Evolutionary conservation across 1,284 basidiomycete species (phyloP).

Genomic region (Irpex sp.): DNA sequence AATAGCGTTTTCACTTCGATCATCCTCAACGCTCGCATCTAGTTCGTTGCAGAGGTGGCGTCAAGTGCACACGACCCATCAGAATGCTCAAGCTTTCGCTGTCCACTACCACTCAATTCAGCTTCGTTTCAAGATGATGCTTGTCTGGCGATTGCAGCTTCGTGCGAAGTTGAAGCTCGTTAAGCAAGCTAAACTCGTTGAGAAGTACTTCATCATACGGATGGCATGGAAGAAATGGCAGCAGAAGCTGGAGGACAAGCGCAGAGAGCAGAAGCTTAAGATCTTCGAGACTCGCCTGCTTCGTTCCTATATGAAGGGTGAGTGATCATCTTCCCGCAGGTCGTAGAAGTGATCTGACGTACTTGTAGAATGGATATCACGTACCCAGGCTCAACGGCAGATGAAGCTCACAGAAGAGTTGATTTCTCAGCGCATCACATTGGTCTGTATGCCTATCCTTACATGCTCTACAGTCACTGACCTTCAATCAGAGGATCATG

Average conservation of each 20-base stretch:
- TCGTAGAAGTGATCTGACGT: conserved; percentile 11
- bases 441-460: conserved; percentile 31
- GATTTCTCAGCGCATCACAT: conserved; percentile 35
- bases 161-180: conserved; percentile 46
- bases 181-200: conserved; percentile 57
- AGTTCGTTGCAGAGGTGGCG: conserved; percentile 49
- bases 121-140: conserved; percentile 43
- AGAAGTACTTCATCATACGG: conserved; percentile 51
- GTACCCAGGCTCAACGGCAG: conserved; percentile 30
- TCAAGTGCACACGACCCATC: conserved; percentile 41
- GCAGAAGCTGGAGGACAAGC: conserved; percentile 44
- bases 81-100: conserved; percentile 49
- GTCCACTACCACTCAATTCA: conserved; percentile 44
- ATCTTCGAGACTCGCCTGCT: conserved; percentile 38
- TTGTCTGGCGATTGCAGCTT: conserved; percentile 57
- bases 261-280: conserved; percentile 43
- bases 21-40: conserved; percentile 37
- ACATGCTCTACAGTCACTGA: conserved; percentile 12
- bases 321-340: conserved; percentile 16
- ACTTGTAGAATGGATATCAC: conserved; percentile 45
- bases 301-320: conserved; percentile 45
- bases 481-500: conserved; percentile 48
- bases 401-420: conserved; percentile 37
- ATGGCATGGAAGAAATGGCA: conserved; percentile 53
- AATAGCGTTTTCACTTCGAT: conserved; percentile 45